Percentiles rank a stretch among this genome's conserved stretches.
Evolutionary conservation across 805 yeast genomes (phyloP).

Genomic region (Candida saitoana): DNA sequence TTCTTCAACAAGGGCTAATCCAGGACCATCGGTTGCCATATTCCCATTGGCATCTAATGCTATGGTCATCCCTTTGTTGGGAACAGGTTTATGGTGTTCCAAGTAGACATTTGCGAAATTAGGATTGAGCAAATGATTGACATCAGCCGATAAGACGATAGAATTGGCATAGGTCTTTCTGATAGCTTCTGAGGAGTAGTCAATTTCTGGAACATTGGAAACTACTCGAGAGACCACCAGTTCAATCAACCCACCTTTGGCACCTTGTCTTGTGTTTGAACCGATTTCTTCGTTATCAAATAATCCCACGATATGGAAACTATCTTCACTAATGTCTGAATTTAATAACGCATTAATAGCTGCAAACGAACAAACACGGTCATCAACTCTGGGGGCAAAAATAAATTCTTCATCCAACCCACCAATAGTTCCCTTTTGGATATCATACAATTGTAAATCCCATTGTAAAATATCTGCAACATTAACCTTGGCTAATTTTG

Average conservation of each 20-base stretch:
- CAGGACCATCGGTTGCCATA: conserved; percentile 78
- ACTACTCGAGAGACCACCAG: conserved; percentile 56
- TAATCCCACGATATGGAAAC: conserved; percentile 58
- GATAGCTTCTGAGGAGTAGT: conserved; percentile 23
- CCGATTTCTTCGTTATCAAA: conserved; percentile 86
- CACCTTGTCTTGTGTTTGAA: conserved; percentile 75
- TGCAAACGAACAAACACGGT: conserved; percentile 74
- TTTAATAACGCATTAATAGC: conserved; percentile 54
- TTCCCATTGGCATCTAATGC: conserved; percentile 76
- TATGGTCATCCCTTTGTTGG: conserved; percentile 70
- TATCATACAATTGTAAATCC: conserved; percentile 78
- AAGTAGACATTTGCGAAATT: conserved; percentile 65
- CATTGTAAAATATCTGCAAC: conserved; percentile 63
- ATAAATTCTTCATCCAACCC: conserved; percentile 75
- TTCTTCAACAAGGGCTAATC: conserved; percentile 65
- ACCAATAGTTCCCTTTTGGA: conserved; percentile 74
- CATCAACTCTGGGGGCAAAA: conserved; percentile 81
- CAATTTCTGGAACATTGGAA: conserved; percentile 18
- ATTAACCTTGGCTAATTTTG: conserved; percentile 53
- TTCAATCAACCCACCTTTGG: conserved; percentile 72
- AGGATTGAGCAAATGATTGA: conserved; percentile 77
- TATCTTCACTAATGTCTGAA: conserved; percentile 21
- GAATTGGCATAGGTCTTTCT: conserved; percentile 64
- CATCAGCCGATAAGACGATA: conserved; percentile 79
- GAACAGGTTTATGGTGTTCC: conserved; percentile 75